phyloP scores from a whole-genome alignment of 176 grass and related monocot species.

The Oryza meridionalis region DNA sequence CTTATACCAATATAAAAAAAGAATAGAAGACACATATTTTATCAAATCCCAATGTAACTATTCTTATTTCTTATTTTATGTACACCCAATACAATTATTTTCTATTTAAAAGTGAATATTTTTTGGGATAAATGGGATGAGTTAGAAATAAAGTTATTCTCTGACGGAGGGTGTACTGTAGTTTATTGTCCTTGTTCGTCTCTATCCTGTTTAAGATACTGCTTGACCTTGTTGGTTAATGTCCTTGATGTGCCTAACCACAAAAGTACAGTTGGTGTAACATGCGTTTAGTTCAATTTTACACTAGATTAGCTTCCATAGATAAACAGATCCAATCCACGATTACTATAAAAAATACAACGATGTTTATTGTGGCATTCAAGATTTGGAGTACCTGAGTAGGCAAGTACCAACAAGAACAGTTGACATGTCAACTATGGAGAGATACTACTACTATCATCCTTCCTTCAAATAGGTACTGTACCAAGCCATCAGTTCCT shows the following conservation, averaged over 20 bases:
- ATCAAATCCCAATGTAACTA: too few relatives aligned
- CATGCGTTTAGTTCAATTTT: not conserved
- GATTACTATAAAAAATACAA: not conserved
- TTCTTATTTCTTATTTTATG: too few relatives aligned
- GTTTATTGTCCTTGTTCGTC: not conserved
- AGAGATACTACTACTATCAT: not conserved
- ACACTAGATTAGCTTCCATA: not conserved
- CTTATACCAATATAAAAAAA: too few relatives aligned
- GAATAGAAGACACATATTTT: too few relatives aligned
- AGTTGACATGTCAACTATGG: conserved; percentile 3
- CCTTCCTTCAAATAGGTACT: not conserved
- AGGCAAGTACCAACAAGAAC: conserved; percentile 9
- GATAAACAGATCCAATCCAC: not conserved
- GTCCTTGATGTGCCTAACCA: not conserved
- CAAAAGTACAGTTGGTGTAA: not conserved
- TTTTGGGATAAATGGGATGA: too few relatives aligned
- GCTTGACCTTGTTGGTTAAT: not conserved
- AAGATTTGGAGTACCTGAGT: not conserved
- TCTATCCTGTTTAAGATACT: not conserved
- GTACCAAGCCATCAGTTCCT: not conserved
- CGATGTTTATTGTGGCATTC: not conserved
- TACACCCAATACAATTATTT: too few relatives aligned
- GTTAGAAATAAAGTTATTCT: too few relatives aligned
- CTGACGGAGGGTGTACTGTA: too few relatives aligned
- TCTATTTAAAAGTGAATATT: too few relatives aligned